phyloP scores from a whole-genome alignment of 805 yeast species.

The Candida anglica region DNA sequence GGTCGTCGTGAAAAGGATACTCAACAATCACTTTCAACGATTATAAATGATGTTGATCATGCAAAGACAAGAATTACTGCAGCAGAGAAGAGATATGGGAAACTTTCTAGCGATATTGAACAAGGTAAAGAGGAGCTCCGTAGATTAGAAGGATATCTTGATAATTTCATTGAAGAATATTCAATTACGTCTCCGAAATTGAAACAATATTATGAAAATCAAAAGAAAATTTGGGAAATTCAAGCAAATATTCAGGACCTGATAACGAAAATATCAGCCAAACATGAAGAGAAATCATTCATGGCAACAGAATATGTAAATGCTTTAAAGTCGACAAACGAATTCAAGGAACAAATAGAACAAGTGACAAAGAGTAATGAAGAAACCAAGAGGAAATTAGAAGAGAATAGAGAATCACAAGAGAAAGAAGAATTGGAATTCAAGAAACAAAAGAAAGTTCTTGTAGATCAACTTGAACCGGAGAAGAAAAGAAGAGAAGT shows the following conservation, averaged over 20 bases:
- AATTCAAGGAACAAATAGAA: conserved; percentile 32
- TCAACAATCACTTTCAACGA: conserved; percentile 39
- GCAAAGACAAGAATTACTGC: conserved; percentile 29
- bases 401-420: conserved; percentile 15
- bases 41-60: conserved; percentile 45
- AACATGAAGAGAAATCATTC: conserved; percentile 58
- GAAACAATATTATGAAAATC: conserved; percentile 27
- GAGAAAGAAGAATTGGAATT: conserved; percentile 16
- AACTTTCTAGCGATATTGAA: conserved; percentile 28
- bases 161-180: conserved; percentile 18
- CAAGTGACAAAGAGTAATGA: conserved; percentile 15
- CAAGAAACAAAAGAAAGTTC: conserved; percentile 13
- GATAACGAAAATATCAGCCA: conserved; percentile 42
- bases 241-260: conserved; percentile 42
- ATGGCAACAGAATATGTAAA: conserved; percentile 56
- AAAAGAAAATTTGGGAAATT: conserved; percentile 41
- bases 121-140: conserved; percentile 16
- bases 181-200: conserved; percentile 13
- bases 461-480: conserved; percentile 17
- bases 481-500: conserved; percentile 20
- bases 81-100: conserved; percentile 27
- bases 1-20: conserved; percentile 42
- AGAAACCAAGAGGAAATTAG: conserved; percentile 15
- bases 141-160: conserved; percentile 24
- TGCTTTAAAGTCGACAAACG: conserved; percentile 47